Base-by-base conservation (phyloP, 192 early-diverging fungal genomes). In the Pecoramyces ruminantium region DNA sequence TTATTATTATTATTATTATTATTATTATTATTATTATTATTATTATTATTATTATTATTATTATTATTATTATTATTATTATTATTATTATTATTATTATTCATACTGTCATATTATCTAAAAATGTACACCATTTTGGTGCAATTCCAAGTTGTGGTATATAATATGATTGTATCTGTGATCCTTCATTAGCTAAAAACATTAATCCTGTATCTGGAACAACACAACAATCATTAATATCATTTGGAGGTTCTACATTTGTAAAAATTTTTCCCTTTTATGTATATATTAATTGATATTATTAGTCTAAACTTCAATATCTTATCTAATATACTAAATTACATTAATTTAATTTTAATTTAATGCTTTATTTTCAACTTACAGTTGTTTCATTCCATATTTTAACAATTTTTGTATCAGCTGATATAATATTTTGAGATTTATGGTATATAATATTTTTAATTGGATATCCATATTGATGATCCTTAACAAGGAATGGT, bases 391-490 rank as follows among this genome's bases (percentile, higher is more conserved):
- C 91, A 81, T 95, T 90, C 97, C 97, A 99, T 28, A 99, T 92
- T 84, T 97, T 97, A 83, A 97, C 92, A 84, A 95, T 94, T 81
- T 95, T 94, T 28, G 92, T 85, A 87, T 98, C 96, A 15, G 96
- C 91, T 28, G 93, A 94, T 78, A 97, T 89, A 15, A 97, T 87
- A 84, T 96, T 96, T 27, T 90, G 91, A 27, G 87, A 85, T 67
- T 93, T 90, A 82, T 96, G 93, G 89, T 93, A 97, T 40, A 88
- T 78, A 39, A 99, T 82, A 16, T 85, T 89, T 85, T 95, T 95
- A 83, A 99, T 98, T 30, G 95, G 95, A 83, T 93, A 91, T 25
- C 96, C 96, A 85, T 97, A 99, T 86, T 97, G 95, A 86, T 99
- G 97, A 88, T 99, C 97, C 88, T 97, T 98, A 83, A 96, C 88